A percentile compares a stretch with the other conserved stretches of the same genome.
Evolutionary conservation across 495 filamentous ascomycete species (phyloP).

Genomic region (Talaromyces proteolyticus): DNA sequence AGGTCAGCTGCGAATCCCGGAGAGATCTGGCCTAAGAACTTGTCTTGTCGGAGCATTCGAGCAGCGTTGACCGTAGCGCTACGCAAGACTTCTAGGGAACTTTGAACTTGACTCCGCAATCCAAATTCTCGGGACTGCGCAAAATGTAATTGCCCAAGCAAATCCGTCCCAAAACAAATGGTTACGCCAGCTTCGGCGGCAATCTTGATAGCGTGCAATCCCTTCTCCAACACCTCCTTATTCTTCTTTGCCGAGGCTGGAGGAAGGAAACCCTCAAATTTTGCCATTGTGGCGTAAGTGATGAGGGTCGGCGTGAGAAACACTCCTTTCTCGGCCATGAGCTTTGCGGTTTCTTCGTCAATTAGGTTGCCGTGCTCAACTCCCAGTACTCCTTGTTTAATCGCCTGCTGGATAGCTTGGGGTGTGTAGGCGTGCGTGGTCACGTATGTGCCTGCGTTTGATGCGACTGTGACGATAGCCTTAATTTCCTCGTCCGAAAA

Average conservation of each 20-base stretch:
- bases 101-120: slow-evolving; percentile 36
- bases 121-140: slow-evolving; percentile 46
- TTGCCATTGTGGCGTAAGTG: slow-evolving; percentile 43
- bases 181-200: slow-evolving; percentile 41
- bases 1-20: slow-evolving; percentile 35
- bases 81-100: slow-evolving; percentile 34
- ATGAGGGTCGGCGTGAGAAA: slow-evolving; percentile 49
- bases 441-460: slow-evolving; percentile 42
- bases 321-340: slow-evolving; percentile 38
- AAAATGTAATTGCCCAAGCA: slow-evolving; percentile 39
- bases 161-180: slow-evolving; percentile 51
- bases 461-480: slow-evolving; percentile 40
- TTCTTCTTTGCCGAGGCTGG: slow-evolving; percentile 38
- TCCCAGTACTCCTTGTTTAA: slow-evolving; percentile 47
- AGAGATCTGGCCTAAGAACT: slow-evolving; percentile 38
- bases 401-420: slow-evolving; percentile 42
- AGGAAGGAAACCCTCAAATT: slow-evolving; percentile 36
- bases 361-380: slow-evolving; percentile 54
- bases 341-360: slow-evolving; percentile 40
- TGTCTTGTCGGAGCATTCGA: slow-evolving; percentile 33
- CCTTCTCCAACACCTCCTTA: slow-evolving; percentile 34
- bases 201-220: slow-evolving; percentile 36
- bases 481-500: slow-evolving; percentile 47
- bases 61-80: slow-evolving; percentile 48
- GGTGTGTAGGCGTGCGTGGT: slow-evolving; percentile 51